Percentiles rank a stretch among this genome's conserved stretches.
These are phyloP conservation scores for Xylariaceae sp. DNA, from an alignment of 2,329 filamentous ascomycete genomes.

Conservation along the genomic window DNA sequence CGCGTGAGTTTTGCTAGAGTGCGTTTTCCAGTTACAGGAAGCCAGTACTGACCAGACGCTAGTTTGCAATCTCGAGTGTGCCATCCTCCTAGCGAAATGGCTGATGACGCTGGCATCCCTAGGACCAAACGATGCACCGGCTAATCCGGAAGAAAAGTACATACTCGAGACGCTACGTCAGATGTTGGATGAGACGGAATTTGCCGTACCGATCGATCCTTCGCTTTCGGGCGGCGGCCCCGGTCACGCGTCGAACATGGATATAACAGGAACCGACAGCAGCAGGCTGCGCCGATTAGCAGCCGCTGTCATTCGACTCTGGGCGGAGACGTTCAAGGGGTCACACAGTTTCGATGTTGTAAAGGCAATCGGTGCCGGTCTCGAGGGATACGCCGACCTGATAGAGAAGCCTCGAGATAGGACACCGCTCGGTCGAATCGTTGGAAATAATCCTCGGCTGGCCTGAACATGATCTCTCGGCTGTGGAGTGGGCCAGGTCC, in stretches of 20 bases:
- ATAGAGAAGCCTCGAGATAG: constrained; percentile 50
- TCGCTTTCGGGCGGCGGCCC: constrained; percentile 41
- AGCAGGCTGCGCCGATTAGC: constrained; percentile 51
- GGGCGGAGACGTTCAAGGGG: constrained; percentile 58
- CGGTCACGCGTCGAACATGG: constrained; percentile 33
- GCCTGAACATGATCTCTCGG: constrained; percentile 14
- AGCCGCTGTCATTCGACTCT: constrained; percentile 52
- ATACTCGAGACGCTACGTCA: constrained; percentile 51
- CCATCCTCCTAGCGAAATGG: constrained; percentile 56
- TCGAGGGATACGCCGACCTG: constrained; percentile 53
- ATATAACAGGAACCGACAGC: constrained; percentile 42
- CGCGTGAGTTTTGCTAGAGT: constrained; percentile 41
- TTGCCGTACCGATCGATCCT: constrained; percentile 54
- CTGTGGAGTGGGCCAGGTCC: neutral
- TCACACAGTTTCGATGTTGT: constrained; percentile 57
- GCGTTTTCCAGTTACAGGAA: neutral
- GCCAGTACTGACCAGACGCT: constrained; percentile 9
- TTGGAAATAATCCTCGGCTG: constrained; percentile 23
- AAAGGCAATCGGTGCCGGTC: constrained; percentile 50
- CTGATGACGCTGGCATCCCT: constrained; percentile 51
- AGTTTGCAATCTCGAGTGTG: constrained; percentile 60
- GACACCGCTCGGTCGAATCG: constrained; percentile 36
- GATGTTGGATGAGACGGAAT: constrained; percentile 58
- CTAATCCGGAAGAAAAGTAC: constrained; percentile 47
- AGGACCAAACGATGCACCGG: constrained; percentile 43